Conservation (phyloP, 2,329 filamentous ascomycete species). For the Fusarium paranaense region DNA sequence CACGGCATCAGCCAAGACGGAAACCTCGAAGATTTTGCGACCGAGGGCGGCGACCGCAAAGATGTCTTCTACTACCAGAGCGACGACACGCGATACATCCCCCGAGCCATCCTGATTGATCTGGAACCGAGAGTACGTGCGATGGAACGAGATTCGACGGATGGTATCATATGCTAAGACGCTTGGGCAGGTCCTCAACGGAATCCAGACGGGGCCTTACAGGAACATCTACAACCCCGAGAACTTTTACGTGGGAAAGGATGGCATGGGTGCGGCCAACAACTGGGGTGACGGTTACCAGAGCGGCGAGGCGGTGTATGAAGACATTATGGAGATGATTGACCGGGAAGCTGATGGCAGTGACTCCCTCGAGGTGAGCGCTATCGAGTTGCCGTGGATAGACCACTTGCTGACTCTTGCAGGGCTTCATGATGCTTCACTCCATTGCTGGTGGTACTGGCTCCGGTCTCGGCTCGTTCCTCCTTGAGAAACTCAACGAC, state of each 20-base stretch:
- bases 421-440: constrained; percentile 98
- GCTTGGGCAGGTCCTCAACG: constrained; percentile 77
- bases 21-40: constrained; percentile 97
- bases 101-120: constrained; percentile 93
- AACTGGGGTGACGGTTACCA: constrained; percentile 99
- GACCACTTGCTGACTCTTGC: background rate
- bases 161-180: constrained; percentile 19
- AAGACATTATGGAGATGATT: constrained; percentile 99
- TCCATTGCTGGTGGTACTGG: constrained; percentile 98
- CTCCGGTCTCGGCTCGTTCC: constrained; percentile 93
- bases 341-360: constrained; percentile 98
- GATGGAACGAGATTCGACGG: background rate
- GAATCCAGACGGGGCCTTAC: constrained; percentile 93
- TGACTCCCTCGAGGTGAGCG: constrained; percentile 83
- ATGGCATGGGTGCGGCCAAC: constrained; percentile 93
- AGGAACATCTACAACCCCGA: constrained; percentile 99
- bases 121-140: constrained; percentile 83
- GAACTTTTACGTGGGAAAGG: constrained; percentile 97
- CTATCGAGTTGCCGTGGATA: background rate
- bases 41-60: constrained; percentile 96
- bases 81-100: constrained; percentile 98
- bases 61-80: constrained; percentile 99
- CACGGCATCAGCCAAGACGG: constrained; percentile 98
- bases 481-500: constrained; percentile 95
- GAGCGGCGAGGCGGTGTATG: constrained; percentile 89